A percentile compares a stretch with the other conserved stretches of the same genome.
Evolutionary conservation across 805 yeast species (phyloP).

Genomic region (Candida dendrica): DNA sequence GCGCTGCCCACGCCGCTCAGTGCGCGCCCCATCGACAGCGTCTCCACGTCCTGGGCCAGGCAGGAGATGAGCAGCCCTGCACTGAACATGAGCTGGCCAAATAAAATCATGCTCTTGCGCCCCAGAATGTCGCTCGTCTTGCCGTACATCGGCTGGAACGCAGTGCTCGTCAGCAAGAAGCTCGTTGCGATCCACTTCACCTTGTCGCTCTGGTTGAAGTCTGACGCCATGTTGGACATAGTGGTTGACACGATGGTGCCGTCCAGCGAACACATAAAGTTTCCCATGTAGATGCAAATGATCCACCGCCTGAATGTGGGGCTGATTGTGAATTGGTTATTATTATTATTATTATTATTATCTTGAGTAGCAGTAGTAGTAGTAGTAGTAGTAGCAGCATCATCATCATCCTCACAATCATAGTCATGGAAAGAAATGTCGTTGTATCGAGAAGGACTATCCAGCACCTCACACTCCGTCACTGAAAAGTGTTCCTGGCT

Average conservation of each 20-base stretch:
- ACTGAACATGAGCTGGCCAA: slow-evolving; percentile 37
- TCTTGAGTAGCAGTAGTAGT: too few relatives aligned
- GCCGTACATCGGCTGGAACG: slow-evolving; percentile 71
- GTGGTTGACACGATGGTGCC: slow-evolving; percentile 55
- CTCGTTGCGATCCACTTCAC: slow-evolving; percentile 70
- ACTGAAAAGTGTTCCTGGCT: too few relatives aligned
- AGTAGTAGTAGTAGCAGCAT: too few relatives aligned
- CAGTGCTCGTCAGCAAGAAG: slow-evolving; percentile 59
- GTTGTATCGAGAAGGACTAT: too few relatives aligned
- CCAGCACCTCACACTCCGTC: too few relatives aligned
- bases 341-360: too few relatives aligned
- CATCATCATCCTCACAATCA: too few relatives aligned
- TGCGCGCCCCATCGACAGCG: slow-evolving; percentile 43
- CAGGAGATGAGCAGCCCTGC: slow-evolving; percentile 38
- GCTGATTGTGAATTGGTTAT: not conserved
- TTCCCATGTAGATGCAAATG: slow-evolving; percentile 35
- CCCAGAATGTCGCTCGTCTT: slow-evolving; percentile 62
- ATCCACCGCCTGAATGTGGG: not conserved
- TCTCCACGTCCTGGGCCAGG: slow-evolving; percentile 32
- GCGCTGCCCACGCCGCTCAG: slow-evolving; percentile 56
- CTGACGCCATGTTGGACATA: slow-evolving; percentile 51
- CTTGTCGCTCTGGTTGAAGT: slow-evolving; percentile 42
- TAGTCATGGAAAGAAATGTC: too few relatives aligned
- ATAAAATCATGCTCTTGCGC: slow-evolving; percentile 36
- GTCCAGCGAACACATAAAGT: slow-evolving; percentile 49